A percentile compares a stretch with the other conserved stretches of the same genome.
These are phyloP conservation scores for Thermochaetoides dissita DNA, from an alignment of 2,329 filamentous ascomycete species.

Conservation along the genomic window DNA sequence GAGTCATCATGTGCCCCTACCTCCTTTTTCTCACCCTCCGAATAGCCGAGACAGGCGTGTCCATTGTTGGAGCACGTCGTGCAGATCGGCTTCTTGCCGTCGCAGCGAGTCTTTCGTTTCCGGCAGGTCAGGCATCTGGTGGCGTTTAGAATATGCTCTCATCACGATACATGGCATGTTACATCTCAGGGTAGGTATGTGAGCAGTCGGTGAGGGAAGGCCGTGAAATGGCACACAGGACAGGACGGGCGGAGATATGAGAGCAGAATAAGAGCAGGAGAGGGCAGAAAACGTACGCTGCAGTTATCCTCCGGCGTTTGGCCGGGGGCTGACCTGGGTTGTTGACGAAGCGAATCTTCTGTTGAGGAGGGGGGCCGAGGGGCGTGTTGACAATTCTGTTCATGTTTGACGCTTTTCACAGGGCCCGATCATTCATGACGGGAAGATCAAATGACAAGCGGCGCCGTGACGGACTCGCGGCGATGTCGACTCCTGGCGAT, in stretches of 20 bases:
- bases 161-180: not conserved
- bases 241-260: not conserved
- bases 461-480: constrained; percentile 5
- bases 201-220: not conserved
- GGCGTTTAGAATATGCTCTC: constrained; percentile 4
- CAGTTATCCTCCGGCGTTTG: constrained; percentile 65
- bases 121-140: constrained; percentile 57
- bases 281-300: constrained; percentile 44
- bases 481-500: constrained; percentile 4
- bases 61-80: constrained; percentile 61
- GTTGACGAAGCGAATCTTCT: constrained; percentile 65
- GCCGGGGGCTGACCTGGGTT: constrained; percentile 69
- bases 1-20: constrained; percentile 5
- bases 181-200: not conserved
- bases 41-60: constrained; percentile 55
- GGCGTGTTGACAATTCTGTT: constrained; percentile 29
- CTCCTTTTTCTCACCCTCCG: constrained; percentile 31
- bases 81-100: constrained; percentile 57
- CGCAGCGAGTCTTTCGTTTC: constrained; percentile 62
- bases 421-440: constrained; percentile 21
- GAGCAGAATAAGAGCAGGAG: constrained; percentile 3
- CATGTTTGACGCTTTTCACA: constrained; percentile 25
- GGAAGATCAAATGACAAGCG: constrained; percentile 5
- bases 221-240: not conserved
- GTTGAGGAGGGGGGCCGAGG: constrained; percentile 28